Evolutionary conservation across 768 basidiomycete genomes (phyloP), one percentile per base, ranked within the genome.

Genomic region (Postia placenta): DNA sequence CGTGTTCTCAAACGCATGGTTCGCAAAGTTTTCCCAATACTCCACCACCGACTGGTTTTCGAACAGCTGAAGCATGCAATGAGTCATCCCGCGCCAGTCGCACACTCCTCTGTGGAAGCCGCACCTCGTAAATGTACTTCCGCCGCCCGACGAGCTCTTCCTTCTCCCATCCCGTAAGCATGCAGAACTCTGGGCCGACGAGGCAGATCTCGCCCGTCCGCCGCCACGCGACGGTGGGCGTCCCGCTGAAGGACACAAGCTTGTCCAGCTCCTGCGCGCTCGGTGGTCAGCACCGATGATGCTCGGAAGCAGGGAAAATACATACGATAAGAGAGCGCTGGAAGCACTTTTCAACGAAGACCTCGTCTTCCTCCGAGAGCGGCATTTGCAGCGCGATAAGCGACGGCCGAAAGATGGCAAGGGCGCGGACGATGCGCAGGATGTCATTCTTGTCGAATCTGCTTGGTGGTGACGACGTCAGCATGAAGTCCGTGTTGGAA

Each of bases 341-440:
- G 64, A 98, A 95, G 56, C 90, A 95, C 62, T 85, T 85, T 69
- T 98, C 95, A 44, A 95, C 86, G 66, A 98, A 97, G 2, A 95
- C 78, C 65, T 97, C 95, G 69, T 98, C 95, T 59, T 96, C 93
- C 49, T 92, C 81, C 15, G 92, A 88, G 65, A 98, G 73, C 24
- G 95, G 92, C 94, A 97, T 96, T 78, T 97, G 94, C 45, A 98
- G 71, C 23, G 95, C 95, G 60, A 98, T 98, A 48, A 98, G 76
- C 50, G 91, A 94, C n/a, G 95, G 95, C 48, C 95, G 79, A 65
- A 92, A 94, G 30, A 95, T 90, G 17, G 95, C 94, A 48, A 98
- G 74, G 24, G 94, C 91, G 46, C 93, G 85, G 38, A 97, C 93
- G 57, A 98, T 85, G 49, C 92, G 90, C 37, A 98, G 68, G 53